These are phyloP conservation scores for Parietaria judaica DNA, from an alignment of 306 rosid genomes.

Conservation along the genomic window DNA sequence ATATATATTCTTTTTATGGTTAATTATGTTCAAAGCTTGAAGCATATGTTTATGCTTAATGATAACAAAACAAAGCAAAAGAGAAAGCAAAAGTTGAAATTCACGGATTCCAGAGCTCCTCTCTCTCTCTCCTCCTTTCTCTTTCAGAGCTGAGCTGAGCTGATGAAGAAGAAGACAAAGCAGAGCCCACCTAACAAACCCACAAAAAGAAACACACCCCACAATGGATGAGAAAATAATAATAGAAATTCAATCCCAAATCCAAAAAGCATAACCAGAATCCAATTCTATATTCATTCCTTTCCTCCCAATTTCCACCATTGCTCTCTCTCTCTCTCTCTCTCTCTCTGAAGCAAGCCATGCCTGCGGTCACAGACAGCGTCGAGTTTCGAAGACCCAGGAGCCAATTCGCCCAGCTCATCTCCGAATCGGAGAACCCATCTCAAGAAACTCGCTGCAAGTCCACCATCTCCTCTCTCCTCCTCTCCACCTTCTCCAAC, in stretches of 20 bases:
- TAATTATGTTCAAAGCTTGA: slow-evolving; percentile 13
- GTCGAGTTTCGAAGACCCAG: slow-evolving; percentile 67
- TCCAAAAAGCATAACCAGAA: slow-evolving; percentile 17
- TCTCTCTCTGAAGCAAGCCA: background rate
- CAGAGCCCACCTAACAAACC: slow-evolving; percentile 49
- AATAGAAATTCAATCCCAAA: background rate
- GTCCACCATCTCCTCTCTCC: slow-evolving; percentile 73
- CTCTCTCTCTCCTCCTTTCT: slow-evolving; percentile 6
- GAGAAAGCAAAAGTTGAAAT: slow-evolving; percentile 36
- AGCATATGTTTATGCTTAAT: slow-evolving; percentile 24
- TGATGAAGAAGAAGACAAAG: slow-evolving; percentile 58
- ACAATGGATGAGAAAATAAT: background rate
- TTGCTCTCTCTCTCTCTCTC: slow-evolving; percentile 8
- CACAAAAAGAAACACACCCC: slow-evolving; percentile 19
- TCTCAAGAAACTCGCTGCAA: slow-evolving; percentile 38
- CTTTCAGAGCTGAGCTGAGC: slow-evolving; percentile 16
- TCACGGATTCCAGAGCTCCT: slow-evolving; percentile 45
- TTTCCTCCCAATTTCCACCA: slow-evolving; percentile 4
- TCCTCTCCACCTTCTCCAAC: slow-evolving; percentile 50
- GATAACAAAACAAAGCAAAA: slow-evolving; percentile 27
- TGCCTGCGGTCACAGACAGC: slow-evolving; percentile 18
- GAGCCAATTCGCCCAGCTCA: slow-evolving; percentile 41
- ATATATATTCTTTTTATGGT: background rate
- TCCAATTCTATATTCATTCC: background rate
- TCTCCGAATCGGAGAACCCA: slow-evolving; percentile 49